A percentile compares a stretch with the other conserved stretches of the same genome.
phyloP scores from a whole-genome alignment of 768 basidiomycete genomes.

The Lactarius sanguifluus region DNA sequence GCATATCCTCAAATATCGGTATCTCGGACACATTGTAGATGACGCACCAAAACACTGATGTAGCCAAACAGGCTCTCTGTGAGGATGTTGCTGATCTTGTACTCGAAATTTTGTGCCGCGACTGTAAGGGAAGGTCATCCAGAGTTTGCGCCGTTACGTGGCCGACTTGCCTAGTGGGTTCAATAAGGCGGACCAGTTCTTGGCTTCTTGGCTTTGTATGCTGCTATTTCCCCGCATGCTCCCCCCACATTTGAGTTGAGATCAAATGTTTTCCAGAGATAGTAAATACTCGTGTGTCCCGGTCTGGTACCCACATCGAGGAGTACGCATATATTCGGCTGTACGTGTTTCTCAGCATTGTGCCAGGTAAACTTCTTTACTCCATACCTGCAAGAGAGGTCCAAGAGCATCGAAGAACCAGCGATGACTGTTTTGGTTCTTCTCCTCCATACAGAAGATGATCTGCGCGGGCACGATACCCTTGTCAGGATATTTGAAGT shows the following conservation, averaged over 20 bases:
- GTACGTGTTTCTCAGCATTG: constrained; percentile 8
- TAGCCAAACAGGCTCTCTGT: constrained; percentile 92
- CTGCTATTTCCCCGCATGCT: too few species aligned
- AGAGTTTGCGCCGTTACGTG: not conserved
- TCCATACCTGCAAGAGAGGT: constrained; percentile 67
- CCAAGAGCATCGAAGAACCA: constrained; percentile 98
- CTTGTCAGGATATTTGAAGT: constrained; percentile 87
- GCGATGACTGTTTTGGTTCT: constrained; percentile 90
- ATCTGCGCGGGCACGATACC: constrained; percentile 95
- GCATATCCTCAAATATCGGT: not conserved
- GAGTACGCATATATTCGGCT: constrained; percentile 91
- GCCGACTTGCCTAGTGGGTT: constrained; percentile 72
- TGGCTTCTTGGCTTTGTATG: constrained; percentile 79
- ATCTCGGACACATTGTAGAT: not conserved
- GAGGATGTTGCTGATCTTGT: constrained; percentile 87
- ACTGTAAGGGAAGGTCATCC: constrained; percentile 44
- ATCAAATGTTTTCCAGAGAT: too few species aligned
- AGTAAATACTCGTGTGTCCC: too few species aligned
- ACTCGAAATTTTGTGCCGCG: constrained; percentile 95
- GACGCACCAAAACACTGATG: constrained; percentile 81
- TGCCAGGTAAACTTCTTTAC: not conserved
- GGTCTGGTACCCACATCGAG: constrained; percentile 96
- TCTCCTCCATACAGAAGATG: constrained; percentile 88
- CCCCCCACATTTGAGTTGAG: too few species aligned
- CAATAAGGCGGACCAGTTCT: constrained; percentile 63